Conservation (phyloP, 23 red algal genomes). For the Cyanidioschyzon merolae region DNA sequence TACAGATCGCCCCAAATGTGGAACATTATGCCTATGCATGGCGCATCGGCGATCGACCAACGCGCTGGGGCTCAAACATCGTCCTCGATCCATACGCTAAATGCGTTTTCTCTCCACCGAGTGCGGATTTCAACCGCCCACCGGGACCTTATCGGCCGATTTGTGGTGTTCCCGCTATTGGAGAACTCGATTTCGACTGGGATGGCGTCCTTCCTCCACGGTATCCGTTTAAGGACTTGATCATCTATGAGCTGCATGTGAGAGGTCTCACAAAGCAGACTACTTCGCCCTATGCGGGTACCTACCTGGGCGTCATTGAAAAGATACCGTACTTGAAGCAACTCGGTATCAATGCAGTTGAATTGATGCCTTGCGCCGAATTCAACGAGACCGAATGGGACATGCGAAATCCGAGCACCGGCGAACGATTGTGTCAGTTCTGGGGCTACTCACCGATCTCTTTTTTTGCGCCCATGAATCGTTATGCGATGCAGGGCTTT, state of each 20-base stretch:
- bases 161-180: constrained; percentile 31
- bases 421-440: constrained; percentile 52
- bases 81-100: constrained; percentile 76
- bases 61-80: constrained; percentile 49
- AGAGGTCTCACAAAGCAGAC: constrained; percentile 54
- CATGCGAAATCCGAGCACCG: constrained; percentile 19
- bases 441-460: constrained; percentile 89
- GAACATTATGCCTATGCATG: constrained; percentile 11
- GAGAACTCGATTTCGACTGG: constrained; percentile 68
- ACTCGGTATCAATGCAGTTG: constrained; percentile 85
- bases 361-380: constrained; percentile 84
- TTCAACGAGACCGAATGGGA: constrained; percentile 98
- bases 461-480: constrained; percentile 87
- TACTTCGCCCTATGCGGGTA: constrained; percentile 26
- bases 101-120: constrained; percentile 32
- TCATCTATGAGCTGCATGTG: constrained; percentile 96
- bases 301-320: constrained; percentile 59
- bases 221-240: constrained; percentile 43
- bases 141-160: constrained; percentile 34
- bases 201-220: constrained; percentile 44
- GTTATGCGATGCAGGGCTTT: constrained; percentile 27
- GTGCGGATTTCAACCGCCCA: constrained; percentile 31
- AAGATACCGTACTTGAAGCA: constrained; percentile 78
- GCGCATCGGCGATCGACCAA: not conserved
- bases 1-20: constrained; percentile 27